A percentile compares a stretch with the other conserved stretches of the same genome.
phyloP scores from a whole-genome alignment of 768 basidiomycete species.

The Auricularia sp. region DNA sequence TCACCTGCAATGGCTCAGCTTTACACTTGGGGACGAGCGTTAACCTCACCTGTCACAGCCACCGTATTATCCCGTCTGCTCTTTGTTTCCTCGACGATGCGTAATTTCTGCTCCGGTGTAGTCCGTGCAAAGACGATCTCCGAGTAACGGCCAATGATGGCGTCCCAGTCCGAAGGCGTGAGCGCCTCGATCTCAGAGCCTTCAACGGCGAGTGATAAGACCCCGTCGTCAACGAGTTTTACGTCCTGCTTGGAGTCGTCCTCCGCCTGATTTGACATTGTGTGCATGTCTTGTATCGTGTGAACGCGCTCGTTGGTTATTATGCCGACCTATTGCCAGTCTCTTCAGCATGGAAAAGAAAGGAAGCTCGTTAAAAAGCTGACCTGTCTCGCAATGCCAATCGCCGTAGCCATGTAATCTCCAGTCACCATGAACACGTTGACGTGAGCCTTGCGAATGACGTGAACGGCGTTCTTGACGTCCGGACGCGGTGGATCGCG shows the following conservation, averaged over 20 bases:
- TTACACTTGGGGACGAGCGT: background rate
- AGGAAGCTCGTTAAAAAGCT: background rate
- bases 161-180: constrained; percentile 29
- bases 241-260: background rate
- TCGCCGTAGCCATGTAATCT: constrained; percentile 27
- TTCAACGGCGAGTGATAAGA: constrained; percentile 32
- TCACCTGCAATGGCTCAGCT: constrained; percentile 22
- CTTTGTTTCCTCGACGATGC: constrained; percentile 46
- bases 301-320: constrained; percentile 30
- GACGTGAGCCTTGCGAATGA: constrained; percentile 19
- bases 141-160: constrained; percentile 26
- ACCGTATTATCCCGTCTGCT: constrained; percentile 37
- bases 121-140: constrained; percentile 45
- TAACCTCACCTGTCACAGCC: constrained; percentile 25
- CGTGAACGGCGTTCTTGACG: constrained; percentile 16
- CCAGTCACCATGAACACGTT: constrained; percentile 26
- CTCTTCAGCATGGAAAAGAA: background rate
- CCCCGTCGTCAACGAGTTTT: background rate
- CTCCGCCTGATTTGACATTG: constrained; percentile 12
- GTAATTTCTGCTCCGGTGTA: constrained; percentile 47
- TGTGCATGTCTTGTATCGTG: constrained; percentile 21
- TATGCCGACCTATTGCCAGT: constrained; percentile 23
- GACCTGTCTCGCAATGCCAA: constrained; percentile 26
- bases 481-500: constrained; percentile 39
- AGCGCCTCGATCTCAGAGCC: constrained; percentile 34